A percentile compares a stretch with the other conserved stretches of the same genome.
phyloP scores from a whole-genome alignment of 352 stramenopile genomes.

The Halophytophthora batemanensis region DNA sequence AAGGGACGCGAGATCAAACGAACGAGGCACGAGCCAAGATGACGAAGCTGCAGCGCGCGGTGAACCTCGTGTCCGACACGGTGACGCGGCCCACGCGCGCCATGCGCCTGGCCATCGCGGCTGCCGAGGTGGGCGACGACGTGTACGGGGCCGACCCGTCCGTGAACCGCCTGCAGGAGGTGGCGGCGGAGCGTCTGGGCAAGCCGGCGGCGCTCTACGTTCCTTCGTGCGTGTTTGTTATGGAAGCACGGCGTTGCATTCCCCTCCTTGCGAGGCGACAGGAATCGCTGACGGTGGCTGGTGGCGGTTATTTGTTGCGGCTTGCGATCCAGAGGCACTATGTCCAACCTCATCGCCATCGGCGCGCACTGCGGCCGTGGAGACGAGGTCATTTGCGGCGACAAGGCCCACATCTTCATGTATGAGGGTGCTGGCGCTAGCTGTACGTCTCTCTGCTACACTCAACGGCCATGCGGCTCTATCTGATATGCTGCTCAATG shows the following conservation, averaged over 20 bases:
- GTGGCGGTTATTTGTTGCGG: conserved; percentile 2
- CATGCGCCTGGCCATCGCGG: conserved; percentile 90
- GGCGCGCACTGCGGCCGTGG: conserved; percentile 91
- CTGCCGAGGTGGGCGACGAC: conserved; percentile 74
- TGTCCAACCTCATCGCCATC: conserved; percentile 97
- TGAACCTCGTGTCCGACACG: conserved; percentile 97
- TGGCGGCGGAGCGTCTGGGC: conserved; percentile 90
- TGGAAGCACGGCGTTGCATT: no score
- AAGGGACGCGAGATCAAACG: neutral
- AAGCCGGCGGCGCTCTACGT: conserved; percentile 96
- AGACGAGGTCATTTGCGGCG: conserved; percentile 94
- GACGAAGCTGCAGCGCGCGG: conserved; percentile 22
- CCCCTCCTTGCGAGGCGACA: conserved; percentile 6
- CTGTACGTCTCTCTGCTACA: conserved; percentile 28
- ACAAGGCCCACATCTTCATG: conserved; percentile 95
- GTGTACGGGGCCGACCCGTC: conserved; percentile 91
- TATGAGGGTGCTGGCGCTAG: conserved; percentile 94
- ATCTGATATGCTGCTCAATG: no score
- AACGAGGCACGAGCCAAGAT: conserved; percentile 12
- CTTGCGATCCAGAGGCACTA: conserved; percentile 88
- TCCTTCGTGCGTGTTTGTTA: conserved; percentile 86
- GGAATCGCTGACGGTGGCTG: conserved; percentile 10
- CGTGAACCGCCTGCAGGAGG: conserved; percentile 90
- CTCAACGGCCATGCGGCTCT: no score
- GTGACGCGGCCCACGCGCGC: conserved; percentile 91